Evolutionary conservation across 2,329 filamentous ascomycete species (phyloP), one percentile per base, ranked within the genome.

Genomic region (Aspergillus fischeri): DNA sequence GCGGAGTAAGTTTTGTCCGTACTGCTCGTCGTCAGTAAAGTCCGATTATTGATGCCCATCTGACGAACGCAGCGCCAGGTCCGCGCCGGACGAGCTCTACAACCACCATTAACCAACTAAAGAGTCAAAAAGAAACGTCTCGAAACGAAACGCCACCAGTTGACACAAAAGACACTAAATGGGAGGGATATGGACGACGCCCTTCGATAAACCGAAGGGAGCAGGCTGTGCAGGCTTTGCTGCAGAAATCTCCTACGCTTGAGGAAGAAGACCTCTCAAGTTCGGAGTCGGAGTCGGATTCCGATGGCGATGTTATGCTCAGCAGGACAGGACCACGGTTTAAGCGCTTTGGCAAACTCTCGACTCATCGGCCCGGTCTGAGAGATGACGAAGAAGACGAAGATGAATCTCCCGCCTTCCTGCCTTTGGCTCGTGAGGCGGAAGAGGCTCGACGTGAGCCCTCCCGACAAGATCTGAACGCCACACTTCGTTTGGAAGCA

Each of bases 331-430:
- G 63, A 4, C 69, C 67, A 1, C 62, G 67, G 9, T 73, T 74
- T 54, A 71, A 68, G 57, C 71, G 72, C 8, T 76, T 76, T 54
- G 74, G 74, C 8, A 72, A 72, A 58, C 74, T 73, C 49, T 77
- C 75, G 3, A 71, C 63, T 3, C 73, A 75, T 54, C 69, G 67
- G 25, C 63, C 67, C 1, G 62, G 70, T 42, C 54, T 72, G 11
- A 58, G 67, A 24, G 71, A 75, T 27, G 71, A 75, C 3, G 75
- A 76, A 21, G 71, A 78, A 17, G 75, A 78, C 25, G 77, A 77
- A 11, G 77, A 79, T 38, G 77, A 79, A 21, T 70, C 76, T 0
- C 77, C 77, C 0, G 76, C 78, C 2, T 80, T 81, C 55, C 67
- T 80, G 1, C 77, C 78, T 1, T 65, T 79, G 21, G 63, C 67